Base-by-base conservation (phyloP, 2,329 filamentous ascomycete genomes). In the Colletotrichum sp. region DNA sequence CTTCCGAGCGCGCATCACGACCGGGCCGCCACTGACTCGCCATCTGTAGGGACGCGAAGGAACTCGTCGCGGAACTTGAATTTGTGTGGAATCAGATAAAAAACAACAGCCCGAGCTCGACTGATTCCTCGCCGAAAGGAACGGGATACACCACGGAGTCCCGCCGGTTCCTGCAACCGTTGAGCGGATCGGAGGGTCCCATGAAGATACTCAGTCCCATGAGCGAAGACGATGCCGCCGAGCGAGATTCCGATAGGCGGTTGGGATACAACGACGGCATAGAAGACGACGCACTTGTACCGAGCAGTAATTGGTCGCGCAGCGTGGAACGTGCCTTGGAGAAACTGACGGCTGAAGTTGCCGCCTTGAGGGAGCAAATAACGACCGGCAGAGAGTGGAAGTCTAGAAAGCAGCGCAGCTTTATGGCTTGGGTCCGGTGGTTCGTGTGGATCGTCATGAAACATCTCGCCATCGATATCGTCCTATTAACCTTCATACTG, bases 11-110 rank as follows among this genome's bases (percentile, higher is more conserved):
- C 64, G 55, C 44, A 75, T 68, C 18, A 48, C 36, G 65, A 63
- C 26, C 6, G 18, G 24, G 30, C 26, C 26, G 5, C 57, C 59
- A 32, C 74, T 76, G 65, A 76, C 59, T 65, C 74, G 44, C 48
- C 44, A 34, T 24, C 18, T 26, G 24, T 78, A 93, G 91, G 65
- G 96, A 98, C 83, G 95, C 95, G 9, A 91, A 93, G 75, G 96
- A 98, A 85, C 90, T 99, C 52, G 96, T 99, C 48, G 90, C 93
- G 12, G 97, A 99, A 84, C 91, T 99, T n/a, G 97, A 99, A 85
- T 99, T 99, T 81, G 96, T 99, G 52, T 99, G 97, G 97, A 96
- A 98, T 80, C 97, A 99, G 84, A 96, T 99, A 80, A 98, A 97
- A 84, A 94, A 94, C 80, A 98, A 96, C 81, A 92, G 92, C 13